phyloP scores from a whole-genome alignment of 176 grass and related monocot genomes.

The Hsuehochloa calcarea region DNA sequence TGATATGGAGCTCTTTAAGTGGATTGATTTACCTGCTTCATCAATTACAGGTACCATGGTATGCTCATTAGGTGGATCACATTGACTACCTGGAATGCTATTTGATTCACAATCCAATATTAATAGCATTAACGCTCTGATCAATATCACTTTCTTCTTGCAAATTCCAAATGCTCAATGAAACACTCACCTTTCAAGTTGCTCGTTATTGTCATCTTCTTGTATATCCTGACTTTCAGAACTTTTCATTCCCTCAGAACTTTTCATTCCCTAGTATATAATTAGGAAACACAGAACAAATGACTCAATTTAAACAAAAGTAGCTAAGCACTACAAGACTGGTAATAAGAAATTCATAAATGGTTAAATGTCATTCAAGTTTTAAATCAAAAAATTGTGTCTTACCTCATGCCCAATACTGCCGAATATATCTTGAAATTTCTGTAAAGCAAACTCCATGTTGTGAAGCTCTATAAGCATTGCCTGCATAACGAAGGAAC shows the following conservation, averaged over 20 bases:
- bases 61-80: slow-evolving; percentile 9
- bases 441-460: slow-evolving; percentile 47
- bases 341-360: slow-evolving; percentile 5
- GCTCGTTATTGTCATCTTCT: not conserved
- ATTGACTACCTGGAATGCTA: slow-evolving; percentile 37
- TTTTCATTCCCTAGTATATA: slow-evolving; percentile 25
- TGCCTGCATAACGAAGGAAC: slow-evolving; percentile 37
- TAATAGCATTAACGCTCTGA: not conserved
- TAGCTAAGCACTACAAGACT: not conserved
- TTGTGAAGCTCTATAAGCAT: slow-evolving; percentile 58
- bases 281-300: not conserved
- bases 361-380: not conserved
- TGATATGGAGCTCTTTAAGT: not conserved
- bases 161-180: not conserved
- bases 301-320: not conserved
- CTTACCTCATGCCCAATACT: slow-evolving; percentile 37
- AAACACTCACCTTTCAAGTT: slow-evolving; percentile 27
- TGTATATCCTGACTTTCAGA: slow-evolving; percentile 16
- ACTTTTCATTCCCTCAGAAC: slow-evolving; percentile 26
- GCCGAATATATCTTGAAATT: slow-evolving; percentile 43
- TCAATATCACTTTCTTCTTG: not conserved
- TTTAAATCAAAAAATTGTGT: not conserved
- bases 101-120: slow-evolving; percentile 3
- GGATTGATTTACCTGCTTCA: slow-evolving; percentile 20
- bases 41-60: not conserved